Conservation (phyloP, 1,139 yeast species). For the Pneumocystis canis region DNA sequence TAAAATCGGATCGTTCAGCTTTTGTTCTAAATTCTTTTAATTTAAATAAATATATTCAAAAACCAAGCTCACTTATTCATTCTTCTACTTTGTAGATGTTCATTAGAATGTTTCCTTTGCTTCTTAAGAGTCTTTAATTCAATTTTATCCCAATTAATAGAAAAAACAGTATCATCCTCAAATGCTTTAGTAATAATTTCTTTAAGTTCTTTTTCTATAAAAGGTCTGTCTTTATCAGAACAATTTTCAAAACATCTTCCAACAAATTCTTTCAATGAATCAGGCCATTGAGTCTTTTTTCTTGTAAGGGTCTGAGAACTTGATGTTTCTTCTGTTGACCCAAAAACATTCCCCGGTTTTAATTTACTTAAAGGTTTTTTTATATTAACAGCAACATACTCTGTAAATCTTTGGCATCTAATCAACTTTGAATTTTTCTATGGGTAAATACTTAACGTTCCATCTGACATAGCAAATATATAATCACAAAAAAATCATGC, state of each 20-base stretch:
- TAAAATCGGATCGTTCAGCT: slow-evolving; percentile 6
- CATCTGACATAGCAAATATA: background rate
- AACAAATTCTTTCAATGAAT: slow-evolving; percentile 34
- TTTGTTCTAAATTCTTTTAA: slow-evolving; percentile 1
- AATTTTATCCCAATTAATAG: slow-evolving; percentile 42
- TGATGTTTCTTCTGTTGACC: background rate
- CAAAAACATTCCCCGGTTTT: background rate
- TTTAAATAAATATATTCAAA: background rate
- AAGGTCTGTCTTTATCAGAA: slow-evolving; percentile 16
- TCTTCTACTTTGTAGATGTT: background rate
- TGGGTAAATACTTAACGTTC: background rate
- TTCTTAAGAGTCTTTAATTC: slow-evolving; percentile 11
- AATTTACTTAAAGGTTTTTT: background rate
- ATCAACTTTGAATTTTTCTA: background rate
- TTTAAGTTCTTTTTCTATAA: slow-evolving; percentile 33
- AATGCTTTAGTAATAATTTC: slow-evolving; percentile 38
- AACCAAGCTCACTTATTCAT: background rate
- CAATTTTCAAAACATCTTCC: slow-evolving; percentile 32
- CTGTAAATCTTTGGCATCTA: background rate
- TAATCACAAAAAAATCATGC: background rate
- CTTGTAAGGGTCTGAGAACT: background rate
- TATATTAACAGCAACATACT: background rate
- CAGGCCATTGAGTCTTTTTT: slow-evolving; percentile 32
- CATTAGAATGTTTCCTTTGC: slow-evolving; percentile 6
- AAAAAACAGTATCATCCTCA: slow-evolving; percentile 32